Evolutionary conservation across 345 rosid genomes (phyloP), one percentile per base, ranked within the genome.

Genomic region (Dimocarpus longan): DNA sequence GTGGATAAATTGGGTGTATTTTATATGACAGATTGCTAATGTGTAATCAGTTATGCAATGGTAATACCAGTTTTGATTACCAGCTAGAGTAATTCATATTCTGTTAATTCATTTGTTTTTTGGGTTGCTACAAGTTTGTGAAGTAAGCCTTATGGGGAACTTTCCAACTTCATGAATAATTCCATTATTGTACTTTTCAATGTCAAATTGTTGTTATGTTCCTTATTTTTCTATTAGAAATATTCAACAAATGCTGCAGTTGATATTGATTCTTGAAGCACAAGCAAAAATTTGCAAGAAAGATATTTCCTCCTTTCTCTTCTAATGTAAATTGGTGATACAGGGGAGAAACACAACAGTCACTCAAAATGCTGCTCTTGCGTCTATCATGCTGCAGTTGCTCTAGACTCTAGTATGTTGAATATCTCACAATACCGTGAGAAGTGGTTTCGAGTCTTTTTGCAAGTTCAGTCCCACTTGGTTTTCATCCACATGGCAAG

Each of bases 371-470:
- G 24, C 44, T 24, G 24, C 63, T 54, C 54, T 67, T 37, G 21
- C 15, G 7, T 37, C 4, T 13, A 26, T 24, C 52, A 5, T 24
- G 80, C 80, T 26, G 68, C 65, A 28, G 71, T 37, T 68, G 13
- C 22, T 70, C 70, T 76, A 54, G 50, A 10, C 50, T 44, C 50
- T n/a, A 46, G 26, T 52, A 50, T 40, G 62, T 69, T 15, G 68
- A 70, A 74, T 83, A 46, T 79, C 70, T 62, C 2, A 28, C 43
- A 39, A 32, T 39, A 28, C 42, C 80, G 9, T 26, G 76, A 77
- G 75, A 74, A 81, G 82, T 8, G 56, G 72, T 9, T 66, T 32
- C 9, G 43, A 76, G 40, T 81, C 66, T 72, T 19, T 81, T 54
- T 40, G 39, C 4, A 24, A 60, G 48, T 54, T 72, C 66, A 60